Evolutionary conservation across 2,329 filamentous ascomycete species (phyloP).

Genomic region (Piedraia hortae): DNA sequence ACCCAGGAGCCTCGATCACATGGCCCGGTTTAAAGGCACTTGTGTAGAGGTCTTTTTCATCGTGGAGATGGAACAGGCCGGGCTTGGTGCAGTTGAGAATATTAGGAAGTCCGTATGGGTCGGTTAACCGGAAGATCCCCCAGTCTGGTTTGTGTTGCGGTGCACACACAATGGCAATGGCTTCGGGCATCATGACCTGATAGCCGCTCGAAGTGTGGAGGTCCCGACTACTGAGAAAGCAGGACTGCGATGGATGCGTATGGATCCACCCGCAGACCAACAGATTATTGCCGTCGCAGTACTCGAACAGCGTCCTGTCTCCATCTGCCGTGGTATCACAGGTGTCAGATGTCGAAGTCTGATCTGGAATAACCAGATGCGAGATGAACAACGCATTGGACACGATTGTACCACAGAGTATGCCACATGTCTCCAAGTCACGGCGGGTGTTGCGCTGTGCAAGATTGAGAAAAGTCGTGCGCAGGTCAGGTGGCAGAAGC

Average conservation of each 20-base stretch:
- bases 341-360: constrained; percentile 70
- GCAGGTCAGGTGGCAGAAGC: constrained; percentile 55
- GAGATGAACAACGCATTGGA: constrained; percentile 86
- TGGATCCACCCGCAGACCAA: constrained; percentile 92
- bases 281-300: constrained; percentile 58
- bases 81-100: constrained; percentile 52
- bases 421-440: constrained; percentile 84
- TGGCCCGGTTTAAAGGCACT: constrained; percentile 33
- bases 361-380: constrained; percentile 68
- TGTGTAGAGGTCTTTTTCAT: constrained; percentile 46
- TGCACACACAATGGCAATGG: constrained; percentile 87
- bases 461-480: constrained; percentile 43
- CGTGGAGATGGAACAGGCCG: constrained; percentile 62
- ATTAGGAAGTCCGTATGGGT: constrained; percentile 70
- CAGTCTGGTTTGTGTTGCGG: constrained; percentile 52
- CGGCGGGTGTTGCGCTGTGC: constrained; percentile 48
- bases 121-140: constrained; percentile 77
- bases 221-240: constrained; percentile 89
- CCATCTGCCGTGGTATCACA: constrained; percentile 81
- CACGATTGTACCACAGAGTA: constrained; percentile 69
- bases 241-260: constrained; percentile 86
- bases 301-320: constrained; percentile 45
- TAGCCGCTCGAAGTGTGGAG: constrained; percentile 84
- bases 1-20: constrained; percentile 27
- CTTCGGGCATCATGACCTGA: constrained; percentile 88